Evolutionary conservation across 176 grass and related monocot genomes (phyloP).

Genomic region (Guadua angustifolia): DNA sequence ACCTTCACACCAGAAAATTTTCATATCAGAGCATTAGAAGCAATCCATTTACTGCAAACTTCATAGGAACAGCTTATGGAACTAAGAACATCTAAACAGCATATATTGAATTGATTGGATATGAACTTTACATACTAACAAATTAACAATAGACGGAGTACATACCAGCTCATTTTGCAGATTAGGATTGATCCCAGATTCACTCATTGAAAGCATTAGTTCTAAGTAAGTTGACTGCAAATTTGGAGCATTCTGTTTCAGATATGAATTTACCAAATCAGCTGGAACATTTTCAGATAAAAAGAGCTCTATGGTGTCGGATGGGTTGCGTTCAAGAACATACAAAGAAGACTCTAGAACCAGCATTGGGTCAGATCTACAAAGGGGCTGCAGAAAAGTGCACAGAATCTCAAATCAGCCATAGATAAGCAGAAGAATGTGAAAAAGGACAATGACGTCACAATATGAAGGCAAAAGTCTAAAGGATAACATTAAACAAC

Average conservation of each 20-base stretch:
- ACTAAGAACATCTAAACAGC: conserved; percentile 42
- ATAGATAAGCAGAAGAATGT: conserved; percentile 41
- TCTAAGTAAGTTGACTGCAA: conserved; percentile 98
- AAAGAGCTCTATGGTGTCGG: conserved; percentile 96
- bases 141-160: conserved; percentile 23
- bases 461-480: conserved; percentile 21
- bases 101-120: conserved; percentile 32
- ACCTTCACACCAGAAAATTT: conserved; percentile 62
- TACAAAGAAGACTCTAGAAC: conserved; percentile 92
- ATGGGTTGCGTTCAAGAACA: conserved; percentile 82
- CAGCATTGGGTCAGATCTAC: conserved; percentile 96
- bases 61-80: conserved; percentile 29
- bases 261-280: conserved; percentile 98
- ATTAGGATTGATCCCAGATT: conserved; percentile 89
- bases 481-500: conserved; percentile 22
- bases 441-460: conserved; percentile 4
- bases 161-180: conserved; percentile 98
- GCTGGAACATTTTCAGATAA: conserved; percentile 97
- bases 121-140: background rate
- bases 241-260: conserved; percentile 94
- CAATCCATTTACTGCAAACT: conserved; percentile 26
- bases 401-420: conserved; percentile 38
- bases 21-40: conserved; percentile 33
- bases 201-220: conserved; percentile 93
- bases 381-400: conserved; percentile 83